Evolutionary conservation across 176 grass and related monocot species (phyloP), one percentile per base, ranked within the genome.

Genomic region (Aegilops umbellulata): DNA sequence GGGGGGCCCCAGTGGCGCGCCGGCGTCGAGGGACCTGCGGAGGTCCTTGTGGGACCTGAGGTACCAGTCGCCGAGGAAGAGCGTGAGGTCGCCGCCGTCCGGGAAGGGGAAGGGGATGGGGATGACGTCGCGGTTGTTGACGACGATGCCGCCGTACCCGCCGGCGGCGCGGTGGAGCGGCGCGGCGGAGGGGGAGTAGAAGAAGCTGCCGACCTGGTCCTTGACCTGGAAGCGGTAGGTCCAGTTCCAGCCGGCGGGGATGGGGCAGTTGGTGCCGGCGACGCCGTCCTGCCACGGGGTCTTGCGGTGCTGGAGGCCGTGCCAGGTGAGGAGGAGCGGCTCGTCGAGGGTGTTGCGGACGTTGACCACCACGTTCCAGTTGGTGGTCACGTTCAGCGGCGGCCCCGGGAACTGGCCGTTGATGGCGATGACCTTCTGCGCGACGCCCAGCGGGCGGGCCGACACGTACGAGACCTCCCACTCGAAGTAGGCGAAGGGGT

Each of bases 121-220:
- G 82, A 98, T 91, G 74, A 98, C 91, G 22, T 92, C 87, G 82
- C 96, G 80, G 80, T 98, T 98, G 88, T 98, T 98, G 80, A 98
- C 62, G 30, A 75, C 89, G 83, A 98, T 82, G 51, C 78, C 91
- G 69, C 93, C 93, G 79, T 94, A 95, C 1, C 93, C 95, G 0
- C 95, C 93, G 6, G 65, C 80, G 42, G 89, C 89, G 74, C 89
- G 80, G 74, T 90, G 88, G 72, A 90, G 57, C 30, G 88, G 65
- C 31, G 57, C 24, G 30, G 88, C 86, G 73, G 88, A 90, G 62
- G 95, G 95, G 87, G 71, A 95, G 73, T 98, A 98, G 93, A 90
- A 94, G 93, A 92, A 98, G 86, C 61, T 98, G 30, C 95, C 95
- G 34, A 98, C 92, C 89, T 98, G 93, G 67, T 98, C 95, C 89